phyloP scores from a whole-genome alignment of 2,329 filamentous ascomycete species.

The Geoglossum cookeanum region DNA sequence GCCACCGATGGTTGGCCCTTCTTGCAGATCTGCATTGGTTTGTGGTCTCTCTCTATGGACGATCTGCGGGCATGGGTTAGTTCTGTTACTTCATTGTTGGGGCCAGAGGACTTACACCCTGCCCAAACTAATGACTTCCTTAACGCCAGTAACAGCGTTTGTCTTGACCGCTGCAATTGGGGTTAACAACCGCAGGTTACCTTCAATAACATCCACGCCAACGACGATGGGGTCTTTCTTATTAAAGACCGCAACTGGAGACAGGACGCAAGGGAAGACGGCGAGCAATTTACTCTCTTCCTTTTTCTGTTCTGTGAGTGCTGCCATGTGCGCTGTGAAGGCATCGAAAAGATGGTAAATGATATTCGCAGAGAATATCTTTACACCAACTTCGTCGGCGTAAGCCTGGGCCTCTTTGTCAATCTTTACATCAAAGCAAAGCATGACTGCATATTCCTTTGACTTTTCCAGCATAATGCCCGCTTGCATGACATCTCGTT shows the following conservation, averaged over 20 bases:
- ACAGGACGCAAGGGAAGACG: constrained; percentile 89
- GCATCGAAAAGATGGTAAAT: constrained; percentile 97
- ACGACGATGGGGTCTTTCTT: constrained; percentile 92
- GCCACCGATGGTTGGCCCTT: constrained; percentile 94
- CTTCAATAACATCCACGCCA: constrained; percentile 88
- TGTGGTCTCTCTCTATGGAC: constrained; percentile 94
- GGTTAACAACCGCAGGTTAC: constrained; percentile 68
- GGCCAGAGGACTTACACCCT: constrained; percentile 57
- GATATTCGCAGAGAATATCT: constrained; percentile 96
- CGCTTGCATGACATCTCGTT: constrained; percentile 87
- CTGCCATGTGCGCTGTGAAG: constrained; percentile 87
- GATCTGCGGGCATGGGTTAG: constrained; percentile 34
- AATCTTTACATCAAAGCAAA: constrained; percentile 98
- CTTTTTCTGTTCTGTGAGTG: constrained; percentile 77
- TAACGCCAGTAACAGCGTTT: constrained; percentile 58
- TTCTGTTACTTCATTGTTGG: constrained; percentile 11
- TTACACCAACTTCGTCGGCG: constrained; percentile 85
- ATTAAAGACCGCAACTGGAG: constrained; percentile 88
- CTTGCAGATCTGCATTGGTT: constrained; percentile 80
- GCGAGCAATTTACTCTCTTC: constrained; percentile 90
- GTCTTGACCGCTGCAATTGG: constrained; percentile 75
- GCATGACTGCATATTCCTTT: constrained; percentile 93
- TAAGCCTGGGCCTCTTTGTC: constrained; percentile 89
- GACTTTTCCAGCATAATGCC: constrained; percentile 93
- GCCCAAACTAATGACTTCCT: constrained; percentile 69